phyloP scores from a whole-genome alignment of 176 grass and related monocot species.

The Hordeum marinum region DNA sequence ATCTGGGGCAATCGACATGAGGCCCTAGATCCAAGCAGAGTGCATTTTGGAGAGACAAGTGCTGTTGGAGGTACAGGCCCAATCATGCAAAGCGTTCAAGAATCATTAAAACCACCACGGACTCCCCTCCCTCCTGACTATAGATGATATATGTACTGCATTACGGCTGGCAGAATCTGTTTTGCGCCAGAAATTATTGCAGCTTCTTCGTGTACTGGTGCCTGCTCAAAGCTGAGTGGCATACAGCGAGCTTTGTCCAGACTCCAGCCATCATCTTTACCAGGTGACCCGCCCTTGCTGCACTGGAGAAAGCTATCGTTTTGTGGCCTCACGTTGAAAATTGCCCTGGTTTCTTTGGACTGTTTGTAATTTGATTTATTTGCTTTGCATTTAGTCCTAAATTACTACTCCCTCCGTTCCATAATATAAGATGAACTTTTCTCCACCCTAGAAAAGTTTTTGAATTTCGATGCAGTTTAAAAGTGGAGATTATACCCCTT shows the following conservation, averaged over 20 bases:
- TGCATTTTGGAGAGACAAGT: conserved; percentile 36
- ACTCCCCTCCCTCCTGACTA: conserved; percentile 9
- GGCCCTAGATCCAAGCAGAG: conserved; percentile 31
- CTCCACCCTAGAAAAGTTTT: no score
- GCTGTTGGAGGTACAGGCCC: conserved; percentile 42
- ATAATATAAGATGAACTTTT: no score
- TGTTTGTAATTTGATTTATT: neutral
- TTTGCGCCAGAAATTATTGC: conserved; percentile 50
- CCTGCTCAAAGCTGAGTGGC: conserved; percentile 36
- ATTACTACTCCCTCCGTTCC: no score
- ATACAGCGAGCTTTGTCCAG: conserved; percentile 42
- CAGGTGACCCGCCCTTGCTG: neutral
- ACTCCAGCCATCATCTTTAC: conserved; percentile 29
- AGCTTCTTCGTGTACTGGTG: conserved; percentile 46
- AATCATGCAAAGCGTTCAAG: conserved; percentile 51
- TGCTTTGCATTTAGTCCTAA: neutral
- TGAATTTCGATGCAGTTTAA: no score
- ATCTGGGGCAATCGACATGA: conserved; percentile 38
- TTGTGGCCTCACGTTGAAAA: conserved; percentile 8
- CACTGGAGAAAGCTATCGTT: conserved; percentile 20
- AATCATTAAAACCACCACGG: conserved; percentile 38
- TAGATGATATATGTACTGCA: conserved; percentile 56
- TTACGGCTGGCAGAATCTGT: conserved; percentile 61
- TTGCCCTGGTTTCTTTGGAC: neutral
- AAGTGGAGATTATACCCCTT: no score